Evolutionary conservation across 495 filamentous ascomycete genomes (phyloP).

Genomic region (Aspergillus wentii): DNA sequence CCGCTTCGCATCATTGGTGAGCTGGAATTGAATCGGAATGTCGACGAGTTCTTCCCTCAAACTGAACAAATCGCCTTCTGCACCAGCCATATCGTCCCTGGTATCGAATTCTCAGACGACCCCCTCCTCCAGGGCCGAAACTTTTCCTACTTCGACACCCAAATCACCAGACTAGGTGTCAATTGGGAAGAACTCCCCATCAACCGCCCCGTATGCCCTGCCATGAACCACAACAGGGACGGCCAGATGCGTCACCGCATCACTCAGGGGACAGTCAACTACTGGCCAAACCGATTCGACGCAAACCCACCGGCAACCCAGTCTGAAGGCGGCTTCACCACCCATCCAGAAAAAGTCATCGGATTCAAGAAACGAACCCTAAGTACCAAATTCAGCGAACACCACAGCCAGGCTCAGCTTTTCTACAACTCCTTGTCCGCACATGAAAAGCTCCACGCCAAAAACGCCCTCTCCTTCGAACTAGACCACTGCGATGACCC

Average conservation of each 20-base stretch:
- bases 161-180: conserved; percentile 65
- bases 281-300: conserved; percentile 74
- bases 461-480: conserved; percentile 72
- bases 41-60: conserved; percentile 74
- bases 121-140: conserved; percentile 70
- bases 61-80: conserved; percentile 70
- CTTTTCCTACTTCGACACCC: conserved; percentile 76
- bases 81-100: conserved; percentile 70
- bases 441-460: conserved; percentile 66
- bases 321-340: conserved; percentile 53
- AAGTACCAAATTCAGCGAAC: conserved; percentile 77
- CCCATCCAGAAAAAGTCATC: conserved; percentile 55
- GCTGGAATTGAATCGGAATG: conserved; percentile 65
- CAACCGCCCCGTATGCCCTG: conserved; percentile 63
- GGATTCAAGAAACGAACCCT: conserved; percentile 66
- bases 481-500: conserved; percentile 88
- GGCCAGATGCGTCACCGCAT: conserved; percentile 56
- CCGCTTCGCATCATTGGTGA: conserved; percentile 70
- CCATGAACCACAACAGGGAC: conserved; percentile 77
- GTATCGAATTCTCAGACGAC: conserved; percentile 74
- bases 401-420: conserved; percentile 56
- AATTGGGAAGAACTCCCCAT: conserved; percentile 78
- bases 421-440: conserved; percentile 79
- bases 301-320: conserved; percentile 50
- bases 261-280: conserved; percentile 64